These are phyloP conservation scores for Kalmanozyma brasiliensis DNA, from an alignment of 1,284 basidiomycete genomes.

Conservation along the genomic window DNA sequence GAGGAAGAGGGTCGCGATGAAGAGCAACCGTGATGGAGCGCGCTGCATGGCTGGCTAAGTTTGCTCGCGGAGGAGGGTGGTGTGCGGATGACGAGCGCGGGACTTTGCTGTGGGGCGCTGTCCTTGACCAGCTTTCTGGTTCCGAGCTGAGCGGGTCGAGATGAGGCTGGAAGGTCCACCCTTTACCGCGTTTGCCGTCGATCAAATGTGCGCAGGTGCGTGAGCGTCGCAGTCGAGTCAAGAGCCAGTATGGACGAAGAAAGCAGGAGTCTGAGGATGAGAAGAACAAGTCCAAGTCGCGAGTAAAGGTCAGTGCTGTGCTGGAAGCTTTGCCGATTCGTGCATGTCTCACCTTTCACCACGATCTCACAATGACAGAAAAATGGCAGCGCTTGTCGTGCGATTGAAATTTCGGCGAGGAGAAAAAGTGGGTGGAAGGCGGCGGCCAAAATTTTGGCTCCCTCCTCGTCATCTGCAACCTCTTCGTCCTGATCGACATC, in stretches of 20 bases:
- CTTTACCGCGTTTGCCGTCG: too few species aligned
- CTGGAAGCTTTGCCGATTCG: conserved; percentile 27
- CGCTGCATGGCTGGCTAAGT: conserved; percentile 3
- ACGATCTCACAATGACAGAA: conserved; percentile 7
- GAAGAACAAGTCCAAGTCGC: too few species aligned
- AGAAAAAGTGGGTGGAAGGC: conserved; percentile 3
- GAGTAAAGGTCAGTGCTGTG: conserved; percentile 23
- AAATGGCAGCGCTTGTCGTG: conserved; percentile 11
- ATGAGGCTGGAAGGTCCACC: too few species aligned
- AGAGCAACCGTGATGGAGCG: conserved; percentile 7
- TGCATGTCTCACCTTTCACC: conserved; percentile 14
- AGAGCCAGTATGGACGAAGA: too few species aligned
- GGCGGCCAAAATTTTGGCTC: conserved; percentile 6
- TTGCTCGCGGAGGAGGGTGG: too few species aligned
- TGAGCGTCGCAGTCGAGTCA: too few species aligned
- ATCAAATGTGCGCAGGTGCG: too few species aligned
- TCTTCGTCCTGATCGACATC: conserved; percentile 1
- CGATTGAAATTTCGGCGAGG: conserved; percentile 2
- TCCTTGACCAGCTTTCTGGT: too few species aligned
- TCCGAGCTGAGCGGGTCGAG: too few species aligned
- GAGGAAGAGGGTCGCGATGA: conserved; percentile 12
- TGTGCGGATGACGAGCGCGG: too few species aligned
- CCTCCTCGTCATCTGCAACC: conserved; percentile 1
- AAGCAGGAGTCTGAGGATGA: too few species aligned
- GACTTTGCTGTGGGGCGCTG: too few species aligned